Base-by-base conservation (phyloP, 148 eudicot genomes). In the Arbutus unedo region DNA sequence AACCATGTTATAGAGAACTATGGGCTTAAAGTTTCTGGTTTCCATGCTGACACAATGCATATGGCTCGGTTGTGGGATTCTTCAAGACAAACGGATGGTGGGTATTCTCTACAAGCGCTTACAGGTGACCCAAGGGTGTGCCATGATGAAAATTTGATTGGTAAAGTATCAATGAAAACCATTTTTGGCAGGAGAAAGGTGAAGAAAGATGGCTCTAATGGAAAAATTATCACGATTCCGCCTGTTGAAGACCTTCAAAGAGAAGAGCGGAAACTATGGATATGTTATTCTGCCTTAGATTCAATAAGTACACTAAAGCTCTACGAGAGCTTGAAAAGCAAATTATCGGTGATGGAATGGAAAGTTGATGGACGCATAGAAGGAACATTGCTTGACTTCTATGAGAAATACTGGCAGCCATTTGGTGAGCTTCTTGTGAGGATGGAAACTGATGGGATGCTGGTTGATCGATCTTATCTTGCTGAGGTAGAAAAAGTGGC, bases 11-110 rank as follows among this genome's bases (percentile, higher is more conserved):
- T 97, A 86, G 93, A 94, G 83, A 97, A 94, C 84, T 92, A 94
- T 79, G 99, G 96, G 71, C 82, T 97, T 48, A 91, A 88, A 82
- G 73, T 91, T 19, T 88, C 91, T 83, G 99, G 98, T 55, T 94
- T 97, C 88, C 93, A 90, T 87, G 99, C 98, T 85, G 99, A 97
- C 85, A 97, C 99, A 48, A 97, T 97, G 99, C 99, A 97, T 87
- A 93, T 97, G 99, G 99, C 99, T 68, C 96, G 98, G 25, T 81
- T 97, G 79, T 97, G 98, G 98, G 91, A 97, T 87, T 94, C 99
- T 48, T 91, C 96, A 6, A 89, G 99, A 85, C 83, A 93, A 82
- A 87, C 86, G 19, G 89, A 89, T 50, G 99, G 99, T 82, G 99
- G 99, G n/a, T 97, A 97, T 84, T 97, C 99, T 71, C 88, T 97